Conservation (phyloP, 2,329 filamentous ascomycete genomes). For the Arachnopeziza araneosa region DNA sequence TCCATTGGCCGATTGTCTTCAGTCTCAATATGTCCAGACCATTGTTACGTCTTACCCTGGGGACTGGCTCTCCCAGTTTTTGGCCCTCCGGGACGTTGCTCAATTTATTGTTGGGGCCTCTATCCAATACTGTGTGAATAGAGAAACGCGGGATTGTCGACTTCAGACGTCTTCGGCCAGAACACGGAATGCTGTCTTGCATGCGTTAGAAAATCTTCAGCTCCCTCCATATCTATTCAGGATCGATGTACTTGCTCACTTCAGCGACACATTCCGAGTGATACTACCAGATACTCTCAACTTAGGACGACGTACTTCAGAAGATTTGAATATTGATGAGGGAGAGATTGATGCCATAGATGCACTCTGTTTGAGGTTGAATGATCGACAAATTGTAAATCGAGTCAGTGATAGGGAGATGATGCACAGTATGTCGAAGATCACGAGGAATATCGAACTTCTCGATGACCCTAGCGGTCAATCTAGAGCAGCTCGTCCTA, state of each 20-base stretch:
- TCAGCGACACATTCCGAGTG: constrained; percentile 34
- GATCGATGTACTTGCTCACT: constrained; percentile 32
- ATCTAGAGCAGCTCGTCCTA: constrained; percentile 27
- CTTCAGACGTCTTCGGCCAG: constrained; percentile 32
- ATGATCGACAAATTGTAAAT: constrained; percentile 32
- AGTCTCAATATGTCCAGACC: constrained; percentile 31
- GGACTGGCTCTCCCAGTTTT: constrained; percentile 36
- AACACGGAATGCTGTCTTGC: constrained; percentile 35
- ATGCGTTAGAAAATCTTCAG: constrained; percentile 32
- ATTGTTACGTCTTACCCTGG: constrained; percentile 29
- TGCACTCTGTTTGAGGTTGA: constrained; percentile 31
- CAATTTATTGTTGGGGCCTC: constrained; percentile 36
- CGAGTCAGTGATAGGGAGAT: constrained; percentile 37
- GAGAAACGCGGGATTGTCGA: constrained; percentile 31
- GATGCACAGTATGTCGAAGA: constrained; percentile 33
- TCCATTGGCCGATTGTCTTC: constrained; percentile 34
- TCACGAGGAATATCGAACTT: constrained; percentile 32
- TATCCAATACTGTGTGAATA: constrained; percentile 34
- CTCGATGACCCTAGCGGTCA: constrained; percentile 33
- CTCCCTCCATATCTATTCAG: constrained; percentile 32
- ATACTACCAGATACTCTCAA: constrained; percentile 35
- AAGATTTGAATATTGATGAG: constrained; percentile 27
- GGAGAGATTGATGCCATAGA: constrained; percentile 35
- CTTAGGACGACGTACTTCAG: constrained; percentile 22
- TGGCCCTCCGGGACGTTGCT: constrained; percentile 36